phyloP scores from a whole-genome alignment of 83 land plant genomes.

The Larix sibirica region DNA sequence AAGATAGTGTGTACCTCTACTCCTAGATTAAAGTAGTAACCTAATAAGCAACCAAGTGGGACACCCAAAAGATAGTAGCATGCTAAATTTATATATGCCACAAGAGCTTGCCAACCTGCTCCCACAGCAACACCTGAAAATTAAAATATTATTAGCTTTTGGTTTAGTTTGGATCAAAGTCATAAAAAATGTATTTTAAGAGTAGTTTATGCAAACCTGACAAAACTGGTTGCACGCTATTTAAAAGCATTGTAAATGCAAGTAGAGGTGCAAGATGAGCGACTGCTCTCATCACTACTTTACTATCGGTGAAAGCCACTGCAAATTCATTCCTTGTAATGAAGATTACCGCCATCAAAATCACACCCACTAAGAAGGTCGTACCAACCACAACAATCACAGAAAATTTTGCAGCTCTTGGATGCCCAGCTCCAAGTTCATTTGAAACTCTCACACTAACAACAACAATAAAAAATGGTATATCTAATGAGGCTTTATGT shows the following conservation, averaged over 20 bases:
- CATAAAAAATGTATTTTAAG: too few relatives aligned
- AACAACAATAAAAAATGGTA: background rate
- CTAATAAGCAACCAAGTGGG: constrained; percentile 31
- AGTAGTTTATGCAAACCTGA: constrained; percentile 23
- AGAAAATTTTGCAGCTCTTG: constrained; percentile 51
- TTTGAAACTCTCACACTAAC: constrained; percentile 72
- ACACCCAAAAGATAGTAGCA: constrained; percentile 35
- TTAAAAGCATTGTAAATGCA: constrained; percentile 35
- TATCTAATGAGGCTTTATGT: background rate
- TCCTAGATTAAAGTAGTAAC: constrained; percentile 20
- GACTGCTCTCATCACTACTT: constrained; percentile 22
- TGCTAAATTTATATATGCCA: constrained; percentile 38
- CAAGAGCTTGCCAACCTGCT: constrained; percentile 40
- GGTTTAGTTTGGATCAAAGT: too few relatives aligned
- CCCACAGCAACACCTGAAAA: constrained; percentile 38
- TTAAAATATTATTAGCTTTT: too few relatives aligned
- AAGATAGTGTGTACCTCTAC: constrained; percentile 16
- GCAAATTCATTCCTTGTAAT: constrained; percentile 16
- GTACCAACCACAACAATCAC: constrained; percentile 40
- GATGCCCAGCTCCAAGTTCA: constrained; percentile 63
- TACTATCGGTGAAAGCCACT: constrained; percentile 24
- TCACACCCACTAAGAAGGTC: constrained; percentile 31
- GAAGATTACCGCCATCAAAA: constrained; percentile 25
- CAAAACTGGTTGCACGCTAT: constrained; percentile 54
- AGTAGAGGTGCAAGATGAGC: constrained; percentile 30